A percentile compares a stretch with the other conserved stretches of the same genome.
These are phyloP conservation scores for Globisporangium paroecandrum DNA, from an alignment of 352 stramenopile species.

Conservation along the genomic window DNA sequence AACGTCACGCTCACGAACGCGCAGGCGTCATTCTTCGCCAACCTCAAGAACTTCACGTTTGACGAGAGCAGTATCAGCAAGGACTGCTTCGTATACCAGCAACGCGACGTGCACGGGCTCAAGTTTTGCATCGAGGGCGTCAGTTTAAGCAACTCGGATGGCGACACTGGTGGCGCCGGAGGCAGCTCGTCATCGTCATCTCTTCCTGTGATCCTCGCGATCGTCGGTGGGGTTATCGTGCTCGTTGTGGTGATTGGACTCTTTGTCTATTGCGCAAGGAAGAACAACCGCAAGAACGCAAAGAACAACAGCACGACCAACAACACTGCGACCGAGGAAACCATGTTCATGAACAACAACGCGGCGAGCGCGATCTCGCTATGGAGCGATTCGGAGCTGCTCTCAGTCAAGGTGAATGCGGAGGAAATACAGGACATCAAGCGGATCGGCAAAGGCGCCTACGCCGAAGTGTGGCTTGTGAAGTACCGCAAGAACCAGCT, in stretches of 20 bases:
- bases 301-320: background rate
- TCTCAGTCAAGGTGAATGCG: background rate
- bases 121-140: background rate
- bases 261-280: background rate
- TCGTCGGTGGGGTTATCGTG: background rate
- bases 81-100: slow-evolving; percentile 1
- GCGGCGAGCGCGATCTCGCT: background rate
- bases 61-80: slow-evolving; percentile 1
- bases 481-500: slow-evolving; percentile 3
- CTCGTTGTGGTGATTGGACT: background rate
- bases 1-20: slow-evolving; percentile 6
- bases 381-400: background rate
- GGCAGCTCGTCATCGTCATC: background rate
- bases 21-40: slow-evolving; percentile 5
- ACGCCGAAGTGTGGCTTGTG: slow-evolving; percentile 11
- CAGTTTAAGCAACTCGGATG: background rate
- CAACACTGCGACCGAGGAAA: too few species aligned
- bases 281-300: background rate
- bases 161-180: background rate
- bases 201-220: background rate
- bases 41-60: slow-evolving; percentile 6
- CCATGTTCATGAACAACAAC: too few species aligned
- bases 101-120: background rate
- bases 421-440: background rate
- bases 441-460: slow-evolving; percentile 3